These are phyloP conservation scores for Fraxinus cuspidata DNA, from an alignment of 257 asterid genomes.

Conservation along the genomic window DNA sequence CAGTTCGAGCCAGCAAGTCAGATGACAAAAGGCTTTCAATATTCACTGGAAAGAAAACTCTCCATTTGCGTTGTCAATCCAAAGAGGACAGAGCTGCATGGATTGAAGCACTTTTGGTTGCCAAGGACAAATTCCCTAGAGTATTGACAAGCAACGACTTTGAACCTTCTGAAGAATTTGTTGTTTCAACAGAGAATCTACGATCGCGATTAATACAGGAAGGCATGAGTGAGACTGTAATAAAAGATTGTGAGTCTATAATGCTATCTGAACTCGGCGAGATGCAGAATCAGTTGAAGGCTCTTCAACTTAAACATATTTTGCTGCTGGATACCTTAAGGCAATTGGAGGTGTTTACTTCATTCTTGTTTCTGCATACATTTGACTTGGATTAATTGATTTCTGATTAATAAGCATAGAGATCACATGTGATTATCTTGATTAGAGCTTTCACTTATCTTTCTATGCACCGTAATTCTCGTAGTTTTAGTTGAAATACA, in stretches of 20 bases:
- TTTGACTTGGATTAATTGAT: constrained; percentile 23
- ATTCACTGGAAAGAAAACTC: constrained; percentile 94
- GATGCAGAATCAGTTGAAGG: constrained; percentile 79
- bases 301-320: constrained; percentile 85
- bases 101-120: constrained; percentile 88
- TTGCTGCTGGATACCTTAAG: constrained; percentile 85
- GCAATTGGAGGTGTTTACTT: constrained; percentile 75
- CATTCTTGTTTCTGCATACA: constrained; percentile 32
- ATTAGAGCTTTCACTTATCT: constrained; percentile 12
- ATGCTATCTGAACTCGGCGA: constrained; percentile 72
- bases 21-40: constrained; percentile 96
- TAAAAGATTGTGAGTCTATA: constrained; percentile 84
- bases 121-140: constrained; percentile 94
- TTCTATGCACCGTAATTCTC: constrained; percentile 11
- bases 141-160: constrained; percentile 79
- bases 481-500: constrained; percentile 20
- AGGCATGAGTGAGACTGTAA: constrained; percentile 62
- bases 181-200: constrained; percentile 80
- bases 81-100: constrained; percentile 88
- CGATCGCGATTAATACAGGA: constrained; percentile 73
- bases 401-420: constrained; percentile 3
- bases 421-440: constrained; percentile 5
- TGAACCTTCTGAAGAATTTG: constrained; percentile 74
- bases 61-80: constrained; percentile 87
- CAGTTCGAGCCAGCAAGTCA: constrained; percentile 95